These are phyloP conservation scores for Botrytis sinoallii DNA, from an alignment of 2,329 filamentous ascomycete species.

Conservation along the genomic window DNA sequence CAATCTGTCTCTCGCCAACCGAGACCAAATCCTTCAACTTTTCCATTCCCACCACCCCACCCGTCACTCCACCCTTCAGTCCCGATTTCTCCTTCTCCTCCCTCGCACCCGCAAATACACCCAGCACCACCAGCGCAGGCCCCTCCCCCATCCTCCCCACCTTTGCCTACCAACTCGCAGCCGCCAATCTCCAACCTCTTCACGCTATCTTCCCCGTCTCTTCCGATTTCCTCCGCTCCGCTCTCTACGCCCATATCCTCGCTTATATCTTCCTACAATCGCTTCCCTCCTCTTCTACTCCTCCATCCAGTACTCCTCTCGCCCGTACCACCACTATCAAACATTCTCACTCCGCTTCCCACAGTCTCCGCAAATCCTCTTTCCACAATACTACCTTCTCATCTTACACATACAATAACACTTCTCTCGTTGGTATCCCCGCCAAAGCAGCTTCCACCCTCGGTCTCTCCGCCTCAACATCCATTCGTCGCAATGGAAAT, in stretches of 20 bases:
- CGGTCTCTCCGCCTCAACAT: slow-evolving; percentile 11
- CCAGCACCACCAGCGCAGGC: background rate
- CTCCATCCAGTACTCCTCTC: background rate
- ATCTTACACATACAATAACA: slow-evolving; percentile 3
- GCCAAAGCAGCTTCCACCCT: slow-evolving; percentile 24
- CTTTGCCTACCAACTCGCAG: background rate
- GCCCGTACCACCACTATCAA: slow-evolving; percentile 8
- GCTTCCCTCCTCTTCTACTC: background rate
- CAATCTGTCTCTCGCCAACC: slow-evolving; percentile 14
- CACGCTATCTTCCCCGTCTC: slow-evolving; percentile 32
- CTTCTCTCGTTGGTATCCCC: slow-evolving; percentile 19
- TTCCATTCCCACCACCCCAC: background rate
- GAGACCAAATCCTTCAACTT: background rate
- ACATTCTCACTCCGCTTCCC: slow-evolving; percentile 16
- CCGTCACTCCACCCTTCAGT: background rate
- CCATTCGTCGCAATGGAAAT: background rate
- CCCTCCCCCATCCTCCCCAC: background rate
- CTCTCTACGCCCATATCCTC: slow-evolving; percentile 34
- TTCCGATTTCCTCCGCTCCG: slow-evolving; percentile 24
- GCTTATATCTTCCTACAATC: slow-evolving; percentile 29
- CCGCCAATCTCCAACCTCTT: slow-evolving; percentile 27
- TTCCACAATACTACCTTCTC: background rate
- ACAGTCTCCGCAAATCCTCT: background rate
- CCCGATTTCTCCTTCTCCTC: background rate
- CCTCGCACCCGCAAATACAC: background rate